phyloP scores from a whole-genome alignment of 345 rosid genomes.

The Linum usitatissimum region DNA sequence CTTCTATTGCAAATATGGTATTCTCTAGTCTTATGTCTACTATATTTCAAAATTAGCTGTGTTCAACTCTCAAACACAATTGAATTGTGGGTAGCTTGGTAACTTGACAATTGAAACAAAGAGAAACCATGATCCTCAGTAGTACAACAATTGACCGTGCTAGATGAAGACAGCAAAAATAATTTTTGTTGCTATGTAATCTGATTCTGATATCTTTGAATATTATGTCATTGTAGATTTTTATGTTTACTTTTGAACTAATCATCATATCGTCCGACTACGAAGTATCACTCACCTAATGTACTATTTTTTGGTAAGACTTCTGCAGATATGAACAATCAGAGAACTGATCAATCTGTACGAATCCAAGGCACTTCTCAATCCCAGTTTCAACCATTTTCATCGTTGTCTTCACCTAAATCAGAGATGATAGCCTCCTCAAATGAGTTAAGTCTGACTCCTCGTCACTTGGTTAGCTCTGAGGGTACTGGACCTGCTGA shows the following conservation, averaged over 20 bases:
- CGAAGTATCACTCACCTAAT: conserved; percentile 25
- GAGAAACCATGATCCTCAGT: not conserved
- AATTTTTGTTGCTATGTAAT: not conserved
- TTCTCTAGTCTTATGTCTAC: conserved; percentile 1
- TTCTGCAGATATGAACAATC: conserved; percentile 54
- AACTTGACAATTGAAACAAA: not conserved
- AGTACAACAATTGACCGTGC: not conserved
- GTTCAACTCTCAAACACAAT: no score
- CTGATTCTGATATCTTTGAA: not conserved
- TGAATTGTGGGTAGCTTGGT: not conserved
- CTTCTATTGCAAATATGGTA: conserved; percentile 63
- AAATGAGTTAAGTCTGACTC: conserved; percentile 53
- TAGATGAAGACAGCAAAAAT: not conserved
- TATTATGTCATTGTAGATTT: no score
- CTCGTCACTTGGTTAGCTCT: conserved; percentile 33
- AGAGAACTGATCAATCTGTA: conserved; percentile 38
- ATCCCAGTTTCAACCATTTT: conserved; percentile 32
- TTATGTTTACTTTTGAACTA: no score
- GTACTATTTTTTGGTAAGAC: conserved; percentile 50
- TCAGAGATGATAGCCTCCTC: conserved; percentile 62
- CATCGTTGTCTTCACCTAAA: conserved; percentile 36
- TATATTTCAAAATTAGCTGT: no score
- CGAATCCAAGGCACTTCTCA: conserved; percentile 34
- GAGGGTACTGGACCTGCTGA: conserved; percentile 37
- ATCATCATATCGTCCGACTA: not conserved